Base-by-base conservation (phyloP, 805 yeast species). In the Ogataea wickerhamii region DNA sequence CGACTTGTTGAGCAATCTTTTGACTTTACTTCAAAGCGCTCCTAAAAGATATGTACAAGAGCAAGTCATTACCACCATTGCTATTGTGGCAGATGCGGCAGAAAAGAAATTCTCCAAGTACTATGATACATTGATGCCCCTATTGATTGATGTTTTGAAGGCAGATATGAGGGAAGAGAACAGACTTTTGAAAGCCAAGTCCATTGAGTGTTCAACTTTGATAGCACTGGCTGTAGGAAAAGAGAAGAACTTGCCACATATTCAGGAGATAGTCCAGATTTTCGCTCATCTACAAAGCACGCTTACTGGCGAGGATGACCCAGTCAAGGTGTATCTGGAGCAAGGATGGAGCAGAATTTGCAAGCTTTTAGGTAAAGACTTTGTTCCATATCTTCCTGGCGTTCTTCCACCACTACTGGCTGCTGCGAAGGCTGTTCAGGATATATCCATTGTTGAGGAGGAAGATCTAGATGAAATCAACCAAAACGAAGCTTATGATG, bases 311-410 rank as follows among this genome's bases (percentile, higher is more conserved):
- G 80, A 74, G n/a, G 97, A 89, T 56, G 97, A 89, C 56, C 95
- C 96, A 12, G 82, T 93, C 13, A 84, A 77, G 51, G 74, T 86
- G 32, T 89, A 87, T 52, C 70, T 93, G 47, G 95, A 87, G 51
- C 95, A 87, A 58, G 96, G 95, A 31, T 93, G 98, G 98, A 87
- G 93, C 38, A 78, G 98, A 54, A 74, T 93, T 31, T 93, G 98
- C 58, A 75, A 83, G 49, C 77, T 91, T 36, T 70, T 91, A 27
- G 95, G 96, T 18, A 73, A 72, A 43, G 95, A 87, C 31, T 93
- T 93, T 58, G 63, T 87, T 43, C 96, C 96, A 11, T 82, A 77
- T 50, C 69, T 93, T 43, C 84, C 87, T 22, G 76, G 76, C 8
- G 96, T 93, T 24, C 72, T 93, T 56, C 97, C 98, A 19, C 89